Conservation (phyloP, 768 basidiomycete genomes). For the Calocera cornea region DNA sequence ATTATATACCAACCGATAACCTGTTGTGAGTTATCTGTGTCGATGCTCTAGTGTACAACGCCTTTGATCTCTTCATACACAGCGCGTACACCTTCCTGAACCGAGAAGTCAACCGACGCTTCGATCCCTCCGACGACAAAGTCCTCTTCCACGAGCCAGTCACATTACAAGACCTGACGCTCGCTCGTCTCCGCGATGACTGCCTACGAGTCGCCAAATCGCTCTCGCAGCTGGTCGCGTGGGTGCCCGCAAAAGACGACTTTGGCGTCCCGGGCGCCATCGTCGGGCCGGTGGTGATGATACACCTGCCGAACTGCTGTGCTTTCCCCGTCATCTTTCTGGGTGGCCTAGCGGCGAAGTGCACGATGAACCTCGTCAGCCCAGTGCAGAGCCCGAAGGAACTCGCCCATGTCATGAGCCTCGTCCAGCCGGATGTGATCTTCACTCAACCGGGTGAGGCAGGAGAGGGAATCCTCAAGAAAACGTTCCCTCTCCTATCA, state of each 20-base stretch:
- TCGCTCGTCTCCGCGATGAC: background rate
- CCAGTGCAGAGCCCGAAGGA: slow-evolving; percentile 17
- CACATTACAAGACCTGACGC: background rate
- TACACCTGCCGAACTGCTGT: slow-evolving; percentile 20
- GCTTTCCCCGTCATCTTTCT: slow-evolving; percentile 16
- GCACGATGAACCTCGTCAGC: slow-evolving; percentile 18
- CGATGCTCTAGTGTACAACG: too few species aligned
- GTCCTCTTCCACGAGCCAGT: background rate
- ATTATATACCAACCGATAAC: background rate
- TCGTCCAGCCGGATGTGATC: slow-evolving; percentile 15
- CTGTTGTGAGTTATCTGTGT: background rate
- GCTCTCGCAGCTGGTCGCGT: background rate
- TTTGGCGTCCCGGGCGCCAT: background rate
- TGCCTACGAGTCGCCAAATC: background rate
- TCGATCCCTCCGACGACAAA: background rate
- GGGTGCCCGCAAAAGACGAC: background rate
- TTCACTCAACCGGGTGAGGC: slow-evolving; percentile 15
- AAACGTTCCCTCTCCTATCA: slow-evolving; percentile 11
- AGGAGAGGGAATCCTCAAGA: slow-evolving; percentile 14
- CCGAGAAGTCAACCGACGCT: background rate
- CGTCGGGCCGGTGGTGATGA: background rate
- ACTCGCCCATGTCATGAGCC: slow-evolving; percentile 17
- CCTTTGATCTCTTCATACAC: background rate
- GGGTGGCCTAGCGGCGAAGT: slow-evolving; percentile 16
- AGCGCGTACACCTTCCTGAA: background rate